Conservation (phyloP, 176 grass and related monocot species). For the Juncus inflexus region DNA sequence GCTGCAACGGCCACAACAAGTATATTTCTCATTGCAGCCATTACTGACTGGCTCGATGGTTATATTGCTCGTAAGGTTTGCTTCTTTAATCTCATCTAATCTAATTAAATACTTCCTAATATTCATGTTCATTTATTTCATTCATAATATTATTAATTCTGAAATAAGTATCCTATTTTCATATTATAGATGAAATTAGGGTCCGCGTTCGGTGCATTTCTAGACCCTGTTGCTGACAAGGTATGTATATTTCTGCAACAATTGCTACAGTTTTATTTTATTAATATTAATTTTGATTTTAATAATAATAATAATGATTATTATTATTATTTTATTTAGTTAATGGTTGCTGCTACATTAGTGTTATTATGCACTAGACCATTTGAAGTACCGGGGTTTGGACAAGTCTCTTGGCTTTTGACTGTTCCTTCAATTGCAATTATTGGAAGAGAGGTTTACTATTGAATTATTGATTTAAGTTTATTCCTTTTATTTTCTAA, state of each 20-base stretch:
- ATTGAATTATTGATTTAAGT: not conserved
- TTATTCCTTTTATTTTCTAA: not conserved
- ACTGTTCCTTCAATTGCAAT: conserved; percentile 95
- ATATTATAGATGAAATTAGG: conserved; percentile 77
- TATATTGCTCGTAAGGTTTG: conserved; percentile 96
- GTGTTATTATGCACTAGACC: conserved; percentile 81
- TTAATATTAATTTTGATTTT: not conserved
- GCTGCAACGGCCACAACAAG: conserved; percentile 80
- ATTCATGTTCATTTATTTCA: not conserved
- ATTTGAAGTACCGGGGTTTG: conserved; percentile 61
- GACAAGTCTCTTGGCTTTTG: conserved; percentile 69
- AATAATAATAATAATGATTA: not conserved
- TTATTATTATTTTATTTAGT: conserved; percentile 42
- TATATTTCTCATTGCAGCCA: conserved; percentile 85
- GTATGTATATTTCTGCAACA: conserved; percentile 46
- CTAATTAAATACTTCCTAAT: not conserved
- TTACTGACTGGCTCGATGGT: conserved; percentile 97
- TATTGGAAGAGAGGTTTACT: conserved; percentile 93
- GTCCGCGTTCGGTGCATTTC: conserved; percentile 98
- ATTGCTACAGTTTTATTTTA: not conserved
- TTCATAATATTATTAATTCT: conserved; percentile 12
- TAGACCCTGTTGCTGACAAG: conserved; percentile 99
- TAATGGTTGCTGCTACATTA: conserved; percentile 96
- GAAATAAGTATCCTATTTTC: not conserved
- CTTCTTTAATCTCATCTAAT: conserved; percentile 17